Conservation (phyloP, 2,329 filamentous ascomycete species). For the Fusarium falciforme region DNA sequence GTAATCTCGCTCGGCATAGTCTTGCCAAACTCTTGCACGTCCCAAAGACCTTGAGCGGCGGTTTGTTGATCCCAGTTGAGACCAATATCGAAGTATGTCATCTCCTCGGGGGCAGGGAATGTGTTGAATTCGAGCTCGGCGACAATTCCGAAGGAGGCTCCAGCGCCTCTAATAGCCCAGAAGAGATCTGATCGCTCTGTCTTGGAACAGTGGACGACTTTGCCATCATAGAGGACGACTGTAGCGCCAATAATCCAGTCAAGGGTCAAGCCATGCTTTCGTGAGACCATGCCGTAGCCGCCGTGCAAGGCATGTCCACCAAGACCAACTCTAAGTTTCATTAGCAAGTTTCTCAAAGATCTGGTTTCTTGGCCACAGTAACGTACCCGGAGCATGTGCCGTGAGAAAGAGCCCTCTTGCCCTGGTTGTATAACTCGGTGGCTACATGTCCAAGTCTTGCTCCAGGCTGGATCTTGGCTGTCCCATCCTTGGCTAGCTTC, state of each 20-base stretch:
- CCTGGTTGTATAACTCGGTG: slow-evolving; percentile 54
- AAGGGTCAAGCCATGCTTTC: slow-evolving; percentile 44
- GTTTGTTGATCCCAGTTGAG: slow-evolving; percentile 36
- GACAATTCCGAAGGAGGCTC: slow-evolving; percentile 48
- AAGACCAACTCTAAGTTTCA: slow-evolving; percentile 40
- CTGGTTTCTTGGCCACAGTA: neutral
- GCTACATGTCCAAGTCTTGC: slow-evolving; percentile 62
- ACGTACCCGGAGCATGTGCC: slow-evolving; percentile 64
- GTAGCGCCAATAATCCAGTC: slow-evolving; percentile 46
- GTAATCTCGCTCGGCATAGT: slow-evolving; percentile 44
- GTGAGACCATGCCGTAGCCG: slow-evolving; percentile 48
- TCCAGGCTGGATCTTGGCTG: slow-evolving; percentile 53
- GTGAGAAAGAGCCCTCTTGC: slow-evolving; percentile 58
- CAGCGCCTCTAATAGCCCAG: slow-evolving; percentile 47
- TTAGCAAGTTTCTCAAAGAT: slow-evolving; percentile 4
- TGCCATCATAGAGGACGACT: slow-evolving; percentile 45
- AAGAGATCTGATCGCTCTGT: slow-evolving; percentile 42
- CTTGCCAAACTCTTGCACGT: slow-evolving; percentile 46
- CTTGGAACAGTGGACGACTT: slow-evolving; percentile 42
- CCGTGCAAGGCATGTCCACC: slow-evolving; percentile 47
- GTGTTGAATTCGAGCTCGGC: slow-evolving; percentile 46
- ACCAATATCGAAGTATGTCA: slow-evolving; percentile 40
- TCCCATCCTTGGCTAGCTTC: slow-evolving; percentile 35
- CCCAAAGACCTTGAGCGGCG: slow-evolving; percentile 32
- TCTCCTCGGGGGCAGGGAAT: slow-evolving; percentile 31